These are phyloP conservation scores for Hibiscus mutabilis DNA, from an alignment of 345 rosid species.

Conservation along the genomic window DNA sequence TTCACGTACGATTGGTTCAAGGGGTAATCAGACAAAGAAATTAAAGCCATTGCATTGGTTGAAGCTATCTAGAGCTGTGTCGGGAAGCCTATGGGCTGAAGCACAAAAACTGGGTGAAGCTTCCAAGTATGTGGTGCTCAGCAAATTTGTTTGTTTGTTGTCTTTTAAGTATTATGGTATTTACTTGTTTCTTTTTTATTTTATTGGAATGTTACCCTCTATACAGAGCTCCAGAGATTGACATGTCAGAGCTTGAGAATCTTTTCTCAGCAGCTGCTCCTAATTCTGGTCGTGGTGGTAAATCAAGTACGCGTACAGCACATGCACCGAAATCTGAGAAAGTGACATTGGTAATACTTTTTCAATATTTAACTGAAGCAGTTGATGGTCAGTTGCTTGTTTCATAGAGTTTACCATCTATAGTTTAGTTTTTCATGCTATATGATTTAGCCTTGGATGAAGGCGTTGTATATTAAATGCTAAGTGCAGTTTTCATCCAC, in stretches of 20 bases:
- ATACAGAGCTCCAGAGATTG: constrained; percentile 87
- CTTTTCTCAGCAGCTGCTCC: constrained; percentile 77
- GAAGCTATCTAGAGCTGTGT: constrained; percentile 84
- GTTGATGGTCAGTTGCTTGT: neutral
- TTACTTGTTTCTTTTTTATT: neutral
- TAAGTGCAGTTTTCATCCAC: neutral
- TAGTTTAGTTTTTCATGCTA: neutral
- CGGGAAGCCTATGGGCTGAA: constrained; percentile 98
- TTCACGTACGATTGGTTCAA: constrained; percentile 53
- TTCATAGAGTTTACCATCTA: neutral
- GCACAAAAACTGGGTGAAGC: constrained; percentile 81
- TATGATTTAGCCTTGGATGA: neutral
- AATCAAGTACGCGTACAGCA: constrained; percentile 31
- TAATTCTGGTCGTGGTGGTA: constrained; percentile 39
- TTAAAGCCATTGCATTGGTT: constrained; percentile 96
- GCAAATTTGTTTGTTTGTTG: constrained; percentile 8
- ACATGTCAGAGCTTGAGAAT: constrained; percentile 87
- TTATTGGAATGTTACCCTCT: neutral
- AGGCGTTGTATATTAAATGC: neutral
- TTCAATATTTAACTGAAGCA: neutral
- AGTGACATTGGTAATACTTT: constrained; percentile 75
- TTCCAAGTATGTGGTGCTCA: constrained; percentile 51
- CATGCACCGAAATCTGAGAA: constrained; percentile 66
- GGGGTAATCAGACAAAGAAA: constrained; percentile 56
- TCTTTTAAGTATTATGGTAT: neutral